Base-by-base conservation (phyloP, 306 rosid species). In the Dryas octopetala region DNA sequence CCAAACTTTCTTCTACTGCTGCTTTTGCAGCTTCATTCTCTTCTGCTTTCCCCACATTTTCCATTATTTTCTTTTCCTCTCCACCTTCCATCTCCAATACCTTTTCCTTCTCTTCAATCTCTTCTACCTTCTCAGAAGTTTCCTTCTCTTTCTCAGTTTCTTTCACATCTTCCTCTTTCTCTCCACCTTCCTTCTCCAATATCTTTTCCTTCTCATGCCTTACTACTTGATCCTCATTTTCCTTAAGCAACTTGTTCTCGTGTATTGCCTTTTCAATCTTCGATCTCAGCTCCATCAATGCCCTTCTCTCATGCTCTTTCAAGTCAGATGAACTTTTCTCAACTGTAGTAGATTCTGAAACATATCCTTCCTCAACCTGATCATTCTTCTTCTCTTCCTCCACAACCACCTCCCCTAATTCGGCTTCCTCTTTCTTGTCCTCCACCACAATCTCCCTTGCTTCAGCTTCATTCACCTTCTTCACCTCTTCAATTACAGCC, bases 291-390 rank as follows among this genome's bases (percentile, higher is more conserved):
- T 70, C 74, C 38, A 11, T 7, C 51, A 70, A 53, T 28, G 74
- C 62, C 32, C 44, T 38, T 53, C 40, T 70, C 74, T 70, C 74
- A 3, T 70, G 16, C 74, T 70, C 74, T 10, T 17, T 53, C 48
- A 70, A 53, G 9, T 70, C 46, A 2, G 4, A 41, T 40, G 51
- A 40, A 3, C 5, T 16, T 53, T 70, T 70, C 40, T 70, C 63
- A 40, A 70, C 50, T 53, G 7, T 10, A 49, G 13, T 17, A 23
- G 58, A 49, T 68, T 28, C 59, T 13, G 45, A 49, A 49, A 19
- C 59, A 49, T 40, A 1, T 1, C 41, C 50, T 26, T 53, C 53
- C 53, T 11, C 50, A 40, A 53, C 63, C n/a, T 53, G 40, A 53
- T n/a, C 41, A 70, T 16, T 53, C 10, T 70, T 7, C 17, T 53